Evolutionary conservation across 2,329 filamentous ascomycete genomes (phyloP).

Genomic region (Sordariomycetes sp.): DNA sequence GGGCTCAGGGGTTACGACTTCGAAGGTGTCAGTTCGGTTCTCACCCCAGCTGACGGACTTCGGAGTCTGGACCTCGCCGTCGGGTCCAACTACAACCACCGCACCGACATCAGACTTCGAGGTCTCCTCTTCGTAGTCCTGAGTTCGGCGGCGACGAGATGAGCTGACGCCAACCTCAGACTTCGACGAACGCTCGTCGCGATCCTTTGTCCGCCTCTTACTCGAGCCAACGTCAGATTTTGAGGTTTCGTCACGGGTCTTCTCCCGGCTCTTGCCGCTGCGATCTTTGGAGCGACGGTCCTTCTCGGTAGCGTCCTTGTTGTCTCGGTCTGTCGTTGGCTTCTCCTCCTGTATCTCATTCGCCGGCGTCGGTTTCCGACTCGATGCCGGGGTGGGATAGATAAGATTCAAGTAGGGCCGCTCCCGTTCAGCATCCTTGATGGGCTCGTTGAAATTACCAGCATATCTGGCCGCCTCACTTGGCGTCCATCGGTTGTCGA

Average conservation of each 20-base stretch:
- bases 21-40: constrained; percentile 55
- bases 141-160: constrained; percentile 3
- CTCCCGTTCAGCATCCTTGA: constrained; percentile 29
- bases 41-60: constrained; percentile 58
- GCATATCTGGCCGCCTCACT: constrained; percentile 28
- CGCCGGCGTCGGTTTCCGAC: constrained; percentile 33
- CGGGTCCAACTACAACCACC: constrained; percentile 24
- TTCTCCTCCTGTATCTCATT: constrained; percentile 12
- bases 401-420: constrained; percentile 53
- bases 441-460: background rate
- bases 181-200: background rate
- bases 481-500: constrained; percentile 50
- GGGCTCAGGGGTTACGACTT: constrained; percentile 48
- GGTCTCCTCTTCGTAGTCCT: constrained; percentile 9
- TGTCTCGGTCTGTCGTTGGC: constrained; percentile 5
- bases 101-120: constrained; percentile 9
- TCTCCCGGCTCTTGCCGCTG: background rate
- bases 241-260: constrained; percentile 1
- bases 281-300: background rate
- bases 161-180: constrained; percentile 3
- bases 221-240: constrained; percentile 1
- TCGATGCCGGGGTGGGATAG: constrained; percentile 44
- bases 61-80: constrained; percentile 31
- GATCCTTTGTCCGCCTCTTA: background rate
- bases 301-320: constrained; percentile 4